Conservation (phyloP, 139 green algal genomes). For the Micractinium sp. region DNA sequence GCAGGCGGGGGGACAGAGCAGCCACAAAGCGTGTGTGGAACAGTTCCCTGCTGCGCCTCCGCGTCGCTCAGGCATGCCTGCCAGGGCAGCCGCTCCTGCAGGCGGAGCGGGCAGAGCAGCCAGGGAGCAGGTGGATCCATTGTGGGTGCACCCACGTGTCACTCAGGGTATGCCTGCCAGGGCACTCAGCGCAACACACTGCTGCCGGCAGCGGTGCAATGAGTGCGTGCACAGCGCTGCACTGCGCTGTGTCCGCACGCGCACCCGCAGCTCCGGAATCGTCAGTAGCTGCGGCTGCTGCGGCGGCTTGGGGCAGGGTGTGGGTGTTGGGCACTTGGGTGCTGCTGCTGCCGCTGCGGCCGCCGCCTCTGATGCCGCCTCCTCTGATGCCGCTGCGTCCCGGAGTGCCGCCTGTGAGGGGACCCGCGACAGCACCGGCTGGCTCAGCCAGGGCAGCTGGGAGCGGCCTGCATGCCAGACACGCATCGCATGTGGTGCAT, state of each 20-base stretch:
- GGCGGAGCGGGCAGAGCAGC: neutral
- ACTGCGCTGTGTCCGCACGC: neutral
- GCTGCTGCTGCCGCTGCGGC: neutral
- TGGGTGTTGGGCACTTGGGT: neutral
- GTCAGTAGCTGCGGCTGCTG: neutral
- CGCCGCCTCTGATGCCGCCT: too few relatives aligned
- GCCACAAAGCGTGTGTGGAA: neutral
- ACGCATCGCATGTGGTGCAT: neutral
- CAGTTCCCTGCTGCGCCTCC: too few relatives aligned
- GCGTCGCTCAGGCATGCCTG: neutral
- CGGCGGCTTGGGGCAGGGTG: neutral
- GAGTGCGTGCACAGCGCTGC: too few relatives aligned
- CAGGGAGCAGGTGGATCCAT: neutral
- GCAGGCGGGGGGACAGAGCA: neutral
- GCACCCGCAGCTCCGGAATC: conserved; percentile 1
- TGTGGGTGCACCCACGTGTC: too few relatives aligned
- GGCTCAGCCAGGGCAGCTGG: conserved; percentile 1
- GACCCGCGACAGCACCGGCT: neutral
- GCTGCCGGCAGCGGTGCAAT: neutral
- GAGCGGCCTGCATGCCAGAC: neutral
- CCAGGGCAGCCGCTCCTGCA: neutral
- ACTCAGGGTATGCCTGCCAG: too few relatives aligned
- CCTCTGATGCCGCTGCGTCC: neutral
- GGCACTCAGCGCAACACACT: neutral
- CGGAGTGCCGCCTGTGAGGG: neutral